Evolutionary conservation across 176 grass and related monocot genomes (phyloP).

Genomic region (Puccinellia tenuiflora): DNA sequence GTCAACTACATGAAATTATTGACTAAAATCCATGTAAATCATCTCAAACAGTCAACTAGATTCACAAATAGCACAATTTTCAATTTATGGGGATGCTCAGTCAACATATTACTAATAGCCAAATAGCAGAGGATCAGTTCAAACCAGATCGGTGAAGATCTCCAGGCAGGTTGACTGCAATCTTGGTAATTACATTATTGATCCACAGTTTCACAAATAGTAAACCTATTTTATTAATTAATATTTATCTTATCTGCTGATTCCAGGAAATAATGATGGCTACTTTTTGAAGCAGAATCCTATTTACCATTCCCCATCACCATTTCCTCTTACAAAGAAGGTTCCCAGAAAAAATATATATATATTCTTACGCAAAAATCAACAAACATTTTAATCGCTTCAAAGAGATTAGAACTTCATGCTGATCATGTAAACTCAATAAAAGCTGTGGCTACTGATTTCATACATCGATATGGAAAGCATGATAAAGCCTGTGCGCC

Average conservation of each 20-base stretch:
- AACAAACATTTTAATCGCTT: background rate
- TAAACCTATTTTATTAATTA: background rate
- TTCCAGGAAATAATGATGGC: background rate
- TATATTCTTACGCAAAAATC: background rate
- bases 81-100: slow-evolving; percentile 25
- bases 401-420: background rate
- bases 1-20: slow-evolving; percentile 24
- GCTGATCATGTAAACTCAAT: background rate
- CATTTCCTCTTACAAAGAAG: background rate
- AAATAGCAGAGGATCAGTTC: slow-evolving; percentile 18
- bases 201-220: background rate
- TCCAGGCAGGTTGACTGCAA: slow-evolving; percentile 19
- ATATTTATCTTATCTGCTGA: background rate
- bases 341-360: background rate
- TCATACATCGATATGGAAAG: background rate
- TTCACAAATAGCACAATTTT: slow-evolving; percentile 17
- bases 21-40: background rate
- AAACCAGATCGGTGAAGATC: slow-evolving; percentile 26
- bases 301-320: background rate
- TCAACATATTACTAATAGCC: slow-evolving; percentile 26
- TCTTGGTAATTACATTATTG: background rate
- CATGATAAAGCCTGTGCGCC: background rate
- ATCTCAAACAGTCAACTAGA: slow-evolving; percentile 29
- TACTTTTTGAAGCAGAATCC: background rate
- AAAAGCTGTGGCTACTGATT: background rate